Percentiles rank a stretch among this genome's conserved stretches.
These are phyloP conservation scores for Teunomyces kruisii DNA, from an alignment of 805 yeast species.

Conservation along the genomic window DNA sequence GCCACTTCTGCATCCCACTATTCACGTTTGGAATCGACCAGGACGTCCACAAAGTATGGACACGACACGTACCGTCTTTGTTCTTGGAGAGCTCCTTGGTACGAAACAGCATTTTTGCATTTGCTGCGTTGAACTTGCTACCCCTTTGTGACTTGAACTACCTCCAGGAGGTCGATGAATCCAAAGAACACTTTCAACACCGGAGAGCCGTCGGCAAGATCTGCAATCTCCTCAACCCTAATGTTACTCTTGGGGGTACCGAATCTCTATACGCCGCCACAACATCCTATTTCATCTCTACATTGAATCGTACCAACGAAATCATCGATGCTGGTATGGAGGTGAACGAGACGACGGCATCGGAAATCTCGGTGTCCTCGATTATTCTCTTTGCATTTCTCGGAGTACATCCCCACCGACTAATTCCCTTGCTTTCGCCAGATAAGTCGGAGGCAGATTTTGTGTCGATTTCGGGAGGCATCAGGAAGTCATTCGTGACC, in stretches of 20 bases:
- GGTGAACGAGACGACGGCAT: conserved; percentile 1
- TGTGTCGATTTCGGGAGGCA: conserved; percentile 19
- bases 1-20: conserved; percentile 24
- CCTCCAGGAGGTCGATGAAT: conserved; percentile 9
- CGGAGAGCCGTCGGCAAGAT: not conserved
- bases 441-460: conserved; percentile 20
- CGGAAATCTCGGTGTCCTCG: conserved; percentile 19
- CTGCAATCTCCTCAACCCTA: not conserved
- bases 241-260: not conserved
- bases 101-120: conserved; percentile 23
- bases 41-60: conserved; percentile 24
- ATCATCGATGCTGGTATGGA: conserved; percentile 5
- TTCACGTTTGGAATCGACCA: conserved; percentile 24
- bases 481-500: conserved; percentile 8
- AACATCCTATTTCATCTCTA: conserved; percentile 22
- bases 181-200: not conserved
- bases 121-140: conserved; percentile 25
- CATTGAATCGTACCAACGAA: conserved; percentile 14
- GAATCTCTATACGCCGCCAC: conserved; percentile 17
- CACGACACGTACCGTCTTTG: conserved; percentile 21
- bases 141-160: conserved; percentile 18
- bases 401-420: conserved; percentile 30
- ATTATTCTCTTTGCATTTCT: conserved; percentile 27
- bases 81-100: conserved; percentile 26
- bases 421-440: conserved; percentile 28